Percentiles rank a stretch among this genome's conserved stretches.
Conservation (phyloP, 768 basidiomycete species). For the Phaeotremella skinneri region DNA sequence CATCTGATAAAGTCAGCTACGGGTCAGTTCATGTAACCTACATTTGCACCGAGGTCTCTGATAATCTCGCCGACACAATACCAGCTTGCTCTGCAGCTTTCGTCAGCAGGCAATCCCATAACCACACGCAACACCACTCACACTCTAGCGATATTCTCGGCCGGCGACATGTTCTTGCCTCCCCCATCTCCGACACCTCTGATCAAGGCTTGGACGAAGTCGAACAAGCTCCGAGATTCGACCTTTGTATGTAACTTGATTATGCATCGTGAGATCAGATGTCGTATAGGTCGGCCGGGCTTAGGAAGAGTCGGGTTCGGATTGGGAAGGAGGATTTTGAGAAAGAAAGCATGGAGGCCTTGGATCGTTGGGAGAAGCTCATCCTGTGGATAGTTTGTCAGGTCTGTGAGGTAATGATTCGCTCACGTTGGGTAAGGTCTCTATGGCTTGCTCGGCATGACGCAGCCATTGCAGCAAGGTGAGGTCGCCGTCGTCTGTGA, state of each 20-base stretch:
- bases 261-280: constrained; percentile 74
- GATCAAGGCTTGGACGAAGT: constrained; percentile 74
- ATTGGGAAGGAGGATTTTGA: constrained; percentile 65
- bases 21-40: constrained; percentile 51
- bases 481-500: constrained; percentile 43
- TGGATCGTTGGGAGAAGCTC: constrained; percentile 29
- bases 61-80: constrained; percentile 87
- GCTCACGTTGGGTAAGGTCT: constrained; percentile 28
- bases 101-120: background rate
- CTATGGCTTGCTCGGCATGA: constrained; percentile 46
- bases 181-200: constrained; percentile 74
- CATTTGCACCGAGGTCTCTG: constrained; percentile 77
- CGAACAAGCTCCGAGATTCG: constrained; percentile 81
- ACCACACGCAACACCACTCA: background rate
- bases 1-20: constrained; percentile 58
- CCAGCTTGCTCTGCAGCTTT: constrained; percentile 66
- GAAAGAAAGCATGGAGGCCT: constrained; percentile 42
- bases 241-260: constrained; percentile 70
- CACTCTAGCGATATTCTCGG: constrained; percentile 37
- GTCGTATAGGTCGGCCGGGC: constrained; percentile 82
- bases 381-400: constrained; percentile 16
- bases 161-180: constrained; percentile 47
- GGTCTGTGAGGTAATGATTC: background rate
- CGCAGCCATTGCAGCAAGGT: constrained; percentile 44
- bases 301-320: constrained; percentile 60